Evolutionary conservation across 805 yeast species (phyloP), one percentile per base, ranked within the genome.

Genomic region (Yamadazyma sp.): DNA sequence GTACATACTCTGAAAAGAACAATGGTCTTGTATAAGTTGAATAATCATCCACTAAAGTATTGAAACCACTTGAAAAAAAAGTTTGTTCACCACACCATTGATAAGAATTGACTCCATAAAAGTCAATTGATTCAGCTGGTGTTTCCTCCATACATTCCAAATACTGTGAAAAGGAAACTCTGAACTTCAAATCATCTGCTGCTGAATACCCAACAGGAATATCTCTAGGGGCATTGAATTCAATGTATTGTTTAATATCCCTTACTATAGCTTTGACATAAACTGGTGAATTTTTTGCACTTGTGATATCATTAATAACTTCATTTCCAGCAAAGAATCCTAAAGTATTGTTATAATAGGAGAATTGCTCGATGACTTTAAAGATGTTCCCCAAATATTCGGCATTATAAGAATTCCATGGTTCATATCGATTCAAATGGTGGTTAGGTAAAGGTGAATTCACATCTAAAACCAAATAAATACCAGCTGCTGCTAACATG

Each of bases 161-260:
- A 54, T 85, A 91, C 38, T 78, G 73, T 0, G 96, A 82, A 31
- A 89, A 69, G 0, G 96, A 74, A 7, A 76, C 74, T 49, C 98
- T 70, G 58, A 76, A 89, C 33, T 70, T 60, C 40, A 89, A 69
- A 52, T 89, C 97, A 60, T 91, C 98, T 1, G 97, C 98, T 0
- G 98, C 97, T 0, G 97, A 87, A 56, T 91, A 91, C 0, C 98
- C 98, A 23, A 91, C 86, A 0, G 98, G 98, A 12, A 91, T 75
- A 10, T 52, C 50, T 36, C 98, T 71, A 1, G 78, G 73, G 3
- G 78, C 59, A 49, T 86, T 76, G 18, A 55, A 49, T 7, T 62
- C 54, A 42, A 86, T 79, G 53, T 83, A 91, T 19, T 62, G 62
- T 56, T 89, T 89, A 65, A 91, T 74, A 59, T 91, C 97, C 31